A percentile compares a stretch with the other conserved stretches of the same genome.
Conservation (phyloP, 2,329 filamentous ascomycete genomes). For the Diaporthe citrichinensis region DNA sequence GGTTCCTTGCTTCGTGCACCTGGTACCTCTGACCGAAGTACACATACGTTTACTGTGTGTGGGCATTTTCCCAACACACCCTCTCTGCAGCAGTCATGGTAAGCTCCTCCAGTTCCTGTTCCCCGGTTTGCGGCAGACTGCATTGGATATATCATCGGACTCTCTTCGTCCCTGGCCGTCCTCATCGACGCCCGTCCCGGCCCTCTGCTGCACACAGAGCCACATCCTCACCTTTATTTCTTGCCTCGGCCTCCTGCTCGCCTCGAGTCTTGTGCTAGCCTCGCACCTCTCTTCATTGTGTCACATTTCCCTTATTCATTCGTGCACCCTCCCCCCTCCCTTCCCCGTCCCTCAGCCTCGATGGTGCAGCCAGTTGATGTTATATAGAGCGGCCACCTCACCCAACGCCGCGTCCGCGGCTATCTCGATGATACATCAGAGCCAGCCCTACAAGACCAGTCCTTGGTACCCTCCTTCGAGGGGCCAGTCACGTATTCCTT, state of each 20-base stretch:
- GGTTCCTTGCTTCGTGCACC: conserved; percentile 34
- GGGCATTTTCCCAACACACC: conserved; percentile 54
- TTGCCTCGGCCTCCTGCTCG: conserved; percentile 24
- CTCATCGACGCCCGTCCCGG: conserved; percentile 48
- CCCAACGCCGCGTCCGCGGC: conserved; percentile 60
- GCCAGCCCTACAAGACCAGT: conserved; percentile 52
- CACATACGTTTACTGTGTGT: conserved; percentile 49
- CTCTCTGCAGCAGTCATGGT: conserved; percentile 63
- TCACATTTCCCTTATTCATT: conserved; percentile 1
- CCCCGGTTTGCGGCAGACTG: conserved; percentile 58
- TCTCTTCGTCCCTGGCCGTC: conserved; percentile 40
- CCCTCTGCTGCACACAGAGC: conserved; percentile 40
- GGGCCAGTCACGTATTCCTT: conserved; percentile 44
- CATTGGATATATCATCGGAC: conserved; percentile 61
- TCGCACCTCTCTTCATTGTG: conserved; percentile 12
- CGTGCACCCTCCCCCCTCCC: conserved; percentile 1
- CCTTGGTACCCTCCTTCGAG: conserved; percentile 35
- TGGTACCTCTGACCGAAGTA: conserved; percentile 42
- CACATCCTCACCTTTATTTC: conserved; percentile 26
- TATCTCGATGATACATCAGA: conserved; percentile 55
- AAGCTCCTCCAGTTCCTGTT: conserved; percentile 56
- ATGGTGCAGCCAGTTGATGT: conserved; percentile 52
- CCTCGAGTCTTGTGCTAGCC: conserved; percentile 18
- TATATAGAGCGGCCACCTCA: conserved; percentile 54
- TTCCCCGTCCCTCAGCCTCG: conserved; percentile 44